Base-by-base conservation (phyloP, 805 yeast species). In the Zygotorulaspora sp. region DNA sequence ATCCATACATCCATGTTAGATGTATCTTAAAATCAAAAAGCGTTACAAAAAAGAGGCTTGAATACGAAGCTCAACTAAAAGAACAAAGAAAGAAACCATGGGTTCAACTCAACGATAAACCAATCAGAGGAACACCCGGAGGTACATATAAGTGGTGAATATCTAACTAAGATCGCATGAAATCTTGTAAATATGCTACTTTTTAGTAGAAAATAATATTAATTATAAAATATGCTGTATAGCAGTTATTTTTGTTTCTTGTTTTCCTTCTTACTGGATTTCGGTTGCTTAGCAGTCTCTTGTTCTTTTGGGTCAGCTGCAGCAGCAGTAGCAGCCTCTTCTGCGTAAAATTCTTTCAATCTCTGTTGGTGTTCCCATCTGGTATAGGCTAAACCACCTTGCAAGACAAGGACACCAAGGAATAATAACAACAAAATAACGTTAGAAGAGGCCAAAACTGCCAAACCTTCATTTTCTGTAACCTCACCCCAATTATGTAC, bases 401-500 rank as follows among this genome's bases (percentile, higher is more conserved):
- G 97, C 50, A 92, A 72, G 7, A 84, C 70, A 29, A 88, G 64
- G n/a, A 88, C 83, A 48, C 96, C 97, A 15, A 77, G 57, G 36
- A 89, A 67, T 12, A 83, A 69, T 37, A 86, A 60, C 6, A 83
- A 76, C 49, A 85, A 70, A 70, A 90, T 80, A 25, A 82, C 73
- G 63, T 82, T 81, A 19, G 92, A 80, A 4, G 97, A 97, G 27
- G 92, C 96, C 55, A 92, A 76, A 26, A 92, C 96, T 48, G 85
- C 86, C 53, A 90, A 65, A 20, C 97, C 97, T 15, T 95, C 85
- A 44, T 71, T 71, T 58, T 75, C 78, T 53, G 84, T 85, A 35
- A 92, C 95, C 35, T 90, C 97, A 49, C 96, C 97, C 97, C 97
- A 90, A 43, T 77, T 70, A 30, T 88, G 89, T 41, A 73, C 62